Conservation (phyloP, 768 basidiomycete species). For the Cystofilobasidium bisporidii region DNA sequence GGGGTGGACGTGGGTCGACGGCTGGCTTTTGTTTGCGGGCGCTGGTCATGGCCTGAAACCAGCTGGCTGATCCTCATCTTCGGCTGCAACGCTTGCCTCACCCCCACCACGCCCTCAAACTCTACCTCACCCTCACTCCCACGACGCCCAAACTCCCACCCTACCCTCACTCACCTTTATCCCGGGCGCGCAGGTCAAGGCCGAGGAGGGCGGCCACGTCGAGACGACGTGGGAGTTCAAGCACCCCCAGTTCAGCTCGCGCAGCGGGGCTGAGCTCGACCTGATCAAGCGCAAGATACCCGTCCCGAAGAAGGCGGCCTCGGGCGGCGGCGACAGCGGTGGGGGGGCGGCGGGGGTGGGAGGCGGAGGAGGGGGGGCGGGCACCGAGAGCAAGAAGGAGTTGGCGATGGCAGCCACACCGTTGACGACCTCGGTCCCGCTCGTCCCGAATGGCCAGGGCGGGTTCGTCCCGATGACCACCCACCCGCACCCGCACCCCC, state of each 20-base stretch:
- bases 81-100: too few relatives aligned
- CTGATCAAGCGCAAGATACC: constrained; percentile 44
- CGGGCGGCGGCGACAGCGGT: neutral
- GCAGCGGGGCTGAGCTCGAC: constrained; percentile 52
- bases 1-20: too few relatives aligned
- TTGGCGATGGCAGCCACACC: neutral
- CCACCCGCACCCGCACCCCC: too few relatives aligned
- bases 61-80: too few relatives aligned
- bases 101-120: too few relatives aligned
- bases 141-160: too few relatives aligned
- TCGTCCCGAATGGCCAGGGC: neutral
- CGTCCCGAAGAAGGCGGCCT: constrained; percentile 24
- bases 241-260: constrained; percentile 49
- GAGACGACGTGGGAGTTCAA: constrained; percentile 50
- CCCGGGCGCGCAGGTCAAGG: constrained; percentile 50
- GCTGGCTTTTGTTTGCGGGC: too few relatives aligned
- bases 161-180: too few relatives aligned
- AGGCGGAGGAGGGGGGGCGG: neutral
- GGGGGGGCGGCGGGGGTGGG: neutral
- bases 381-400: neutral
- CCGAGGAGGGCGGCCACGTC: constrained; percentile 67
- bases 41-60: too few relatives aligned
- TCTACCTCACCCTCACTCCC: too few relatives aligned
- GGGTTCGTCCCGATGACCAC: constrained; percentile 6
- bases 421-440: neutral